Percentiles rank a stretch among this genome's conserved stretches.
phyloP scores from a whole-genome alignment of 345 rosid genomes.

The Euphorbia peplus region DNA sequence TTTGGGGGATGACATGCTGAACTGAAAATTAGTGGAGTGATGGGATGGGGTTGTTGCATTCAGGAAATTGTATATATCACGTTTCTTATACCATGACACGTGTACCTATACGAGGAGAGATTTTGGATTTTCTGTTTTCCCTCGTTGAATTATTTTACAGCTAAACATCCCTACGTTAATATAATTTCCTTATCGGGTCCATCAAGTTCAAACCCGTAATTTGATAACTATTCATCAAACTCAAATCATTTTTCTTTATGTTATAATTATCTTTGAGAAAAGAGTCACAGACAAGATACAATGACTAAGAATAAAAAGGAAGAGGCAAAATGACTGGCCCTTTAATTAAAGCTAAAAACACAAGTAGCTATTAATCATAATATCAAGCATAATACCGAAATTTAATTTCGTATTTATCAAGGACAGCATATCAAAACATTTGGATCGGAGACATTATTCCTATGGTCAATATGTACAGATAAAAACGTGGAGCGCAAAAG shows the following conservation, averaged over 20 bases:
- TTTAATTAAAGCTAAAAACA: too few relatives aligned
- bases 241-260: too few relatives aligned
- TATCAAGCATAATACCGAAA: conserved; percentile 6
- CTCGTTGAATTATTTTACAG: background rate
- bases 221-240: too few relatives aligned
- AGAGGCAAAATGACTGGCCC: background rate
- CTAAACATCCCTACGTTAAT: too few relatives aligned
- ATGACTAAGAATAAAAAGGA: background rate
- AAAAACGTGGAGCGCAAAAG: conserved; percentile 20
- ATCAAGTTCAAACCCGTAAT: background rate
- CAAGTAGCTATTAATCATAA: background rate
- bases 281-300: background rate
- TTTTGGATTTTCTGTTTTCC: background rate
- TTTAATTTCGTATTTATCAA: conserved; percentile 19
- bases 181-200: too few relatives aligned
- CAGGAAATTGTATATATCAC: background rate
- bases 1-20: background rate
- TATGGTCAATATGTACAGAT: conserved; percentile 40
- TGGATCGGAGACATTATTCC: conserved; percentile 20
- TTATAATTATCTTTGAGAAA: background rate
- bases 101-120: too few relatives aligned
- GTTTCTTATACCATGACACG: background rate
- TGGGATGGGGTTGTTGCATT: background rate
- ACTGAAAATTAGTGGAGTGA: background rate
- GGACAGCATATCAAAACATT: conserved; percentile 22